phyloP scores from a whole-genome alignment of 2,329 filamentous ascomycete species.

The Aspergillus clavatus region DNA sequence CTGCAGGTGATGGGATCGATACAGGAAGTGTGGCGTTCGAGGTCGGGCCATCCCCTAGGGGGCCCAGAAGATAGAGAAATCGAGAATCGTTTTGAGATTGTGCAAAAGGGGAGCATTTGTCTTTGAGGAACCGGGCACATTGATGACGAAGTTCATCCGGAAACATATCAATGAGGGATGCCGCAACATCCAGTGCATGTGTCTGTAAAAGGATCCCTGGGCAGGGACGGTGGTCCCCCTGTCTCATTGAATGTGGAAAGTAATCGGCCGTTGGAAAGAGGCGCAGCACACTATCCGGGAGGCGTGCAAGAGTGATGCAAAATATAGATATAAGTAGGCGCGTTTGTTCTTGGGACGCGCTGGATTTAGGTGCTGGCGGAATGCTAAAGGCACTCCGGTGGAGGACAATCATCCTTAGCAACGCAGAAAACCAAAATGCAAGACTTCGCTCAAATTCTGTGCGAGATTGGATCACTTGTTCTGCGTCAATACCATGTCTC shows the following conservation, averaged over 20 bases:
- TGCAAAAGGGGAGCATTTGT: conserved; percentile 37
- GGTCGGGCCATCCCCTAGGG: conserved; percentile 24
- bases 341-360: conserved; percentile 31
- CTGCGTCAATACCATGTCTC: conserved; percentile 8
- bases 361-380: conserved; percentile 19
- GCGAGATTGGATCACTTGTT: conserved; percentile 14
- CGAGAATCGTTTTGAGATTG: conserved; percentile 37
- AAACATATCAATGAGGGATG: conserved; percentile 41
- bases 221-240: conserved; percentile 23
- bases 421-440: conserved; percentile 39
- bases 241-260: conserved; percentile 22
- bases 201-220: conserved; percentile 35
- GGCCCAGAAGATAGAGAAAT: conserved; percentile 41
- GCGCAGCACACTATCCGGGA: conserved; percentile 30
- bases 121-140: conserved; percentile 40
- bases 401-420: conserved; percentile 38
- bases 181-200: conserved; percentile 43
- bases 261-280: conserved; percentile 28
- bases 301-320: conserved; percentile 37
- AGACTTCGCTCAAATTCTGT: conserved; percentile 28
- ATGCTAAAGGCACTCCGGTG: conserved; percentile 36
- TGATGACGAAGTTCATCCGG: conserved; percentile 42
- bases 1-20: conserved; percentile 30
- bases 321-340: conserved; percentile 37
- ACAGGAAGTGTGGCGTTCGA: conserved; percentile 20